Percentiles rank a stretch among this genome's conserved stretches.
Conservation (phyloP, 768 basidiomycete species). For the Russula abietina region DNA sequence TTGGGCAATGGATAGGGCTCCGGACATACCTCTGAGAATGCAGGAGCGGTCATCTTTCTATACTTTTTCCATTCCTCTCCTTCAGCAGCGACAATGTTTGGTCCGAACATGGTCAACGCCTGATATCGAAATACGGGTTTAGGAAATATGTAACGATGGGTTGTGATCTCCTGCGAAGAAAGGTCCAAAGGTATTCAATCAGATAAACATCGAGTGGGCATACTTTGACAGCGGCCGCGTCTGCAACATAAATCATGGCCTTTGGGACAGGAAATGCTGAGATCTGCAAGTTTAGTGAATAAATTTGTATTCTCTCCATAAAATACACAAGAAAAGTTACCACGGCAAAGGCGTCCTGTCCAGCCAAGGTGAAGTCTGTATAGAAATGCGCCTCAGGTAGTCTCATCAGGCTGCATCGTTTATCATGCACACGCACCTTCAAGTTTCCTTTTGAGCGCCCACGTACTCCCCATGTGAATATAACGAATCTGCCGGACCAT, state of each 20-base stretch:
- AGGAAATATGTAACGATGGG: slow-evolving; percentile 46
- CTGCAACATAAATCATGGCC: slow-evolving; percentile 6
- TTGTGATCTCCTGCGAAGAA: slow-evolving; percentile 44
- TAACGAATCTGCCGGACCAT: neutral
- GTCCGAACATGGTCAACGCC: slow-evolving; percentile 45
- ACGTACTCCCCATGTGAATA: neutral
- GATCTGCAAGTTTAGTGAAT: neutral
- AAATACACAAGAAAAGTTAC: neutral
- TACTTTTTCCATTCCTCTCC: slow-evolving; percentile 62
- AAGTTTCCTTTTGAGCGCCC: neutral
- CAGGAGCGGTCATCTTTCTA: slow-evolving; percentile 54
- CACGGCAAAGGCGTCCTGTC: slow-evolving; percentile 5
- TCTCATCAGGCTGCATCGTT: neutral
- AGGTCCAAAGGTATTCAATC: neutral
- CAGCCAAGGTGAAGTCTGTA: slow-evolving; percentile 11
- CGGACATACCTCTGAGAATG: slow-evolving; percentile 50
- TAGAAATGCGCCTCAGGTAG: neutral
- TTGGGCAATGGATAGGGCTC: neutral
- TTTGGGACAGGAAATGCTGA: neutral
- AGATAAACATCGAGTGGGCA: neutral
- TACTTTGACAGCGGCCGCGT: slow-evolving; percentile 20
- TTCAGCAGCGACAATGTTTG: slow-evolving; percentile 58
- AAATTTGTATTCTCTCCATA: neutral
- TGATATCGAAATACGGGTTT: slow-evolving; percentile 47
- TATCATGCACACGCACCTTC: neutral